A percentile compares a stretch with the other conserved stretches of the same genome.
Conservation (phyloP, 345 rosid species). For the Boechera divaricarpa region DNA sequence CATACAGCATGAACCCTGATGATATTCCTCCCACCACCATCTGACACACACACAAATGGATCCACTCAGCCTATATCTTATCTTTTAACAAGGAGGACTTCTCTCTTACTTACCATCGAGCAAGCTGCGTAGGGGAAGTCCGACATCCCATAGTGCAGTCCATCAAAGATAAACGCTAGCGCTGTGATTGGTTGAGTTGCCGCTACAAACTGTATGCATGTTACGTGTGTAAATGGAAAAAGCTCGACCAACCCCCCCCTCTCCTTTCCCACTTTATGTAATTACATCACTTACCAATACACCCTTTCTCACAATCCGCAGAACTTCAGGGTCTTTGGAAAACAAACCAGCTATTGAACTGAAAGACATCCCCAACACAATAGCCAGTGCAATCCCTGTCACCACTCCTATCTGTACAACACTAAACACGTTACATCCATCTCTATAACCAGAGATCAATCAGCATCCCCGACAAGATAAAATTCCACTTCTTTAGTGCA, state of each 20-base stretch:
- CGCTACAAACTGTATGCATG: conserved; percentile 66
- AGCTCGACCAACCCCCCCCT: background rate
- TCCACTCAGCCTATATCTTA: background rate
- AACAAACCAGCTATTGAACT: conserved; percentile 72
- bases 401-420: conserved; percentile 74
- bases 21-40: conserved; percentile 78
- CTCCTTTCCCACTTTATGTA: conserved; percentile 5
- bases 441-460: conserved; percentile 11
- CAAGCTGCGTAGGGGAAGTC: conserved; percentile 90
- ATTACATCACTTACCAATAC: conserved; percentile 61
- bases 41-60: conserved; percentile 6
- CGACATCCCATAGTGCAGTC: conserved; percentile 92
- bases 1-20: conserved; percentile 68
- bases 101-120: conserved; percentile 57
- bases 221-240: conserved; percentile 10
- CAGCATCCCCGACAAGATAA: conserved; percentile 7
- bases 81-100: background rate
- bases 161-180: conserved; percentile 89
- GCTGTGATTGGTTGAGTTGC: conserved; percentile 94
- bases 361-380: conserved; percentile 70
- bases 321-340: conserved; percentile 77
- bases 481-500: background rate
- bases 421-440: conserved; percentile 22
- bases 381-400: conserved; percentile 72
- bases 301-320: conserved; percentile 74